Base-by-base conservation (phyloP, 176 grass and related monocot genomes). In the Phoenix dactylifera region DNA sequence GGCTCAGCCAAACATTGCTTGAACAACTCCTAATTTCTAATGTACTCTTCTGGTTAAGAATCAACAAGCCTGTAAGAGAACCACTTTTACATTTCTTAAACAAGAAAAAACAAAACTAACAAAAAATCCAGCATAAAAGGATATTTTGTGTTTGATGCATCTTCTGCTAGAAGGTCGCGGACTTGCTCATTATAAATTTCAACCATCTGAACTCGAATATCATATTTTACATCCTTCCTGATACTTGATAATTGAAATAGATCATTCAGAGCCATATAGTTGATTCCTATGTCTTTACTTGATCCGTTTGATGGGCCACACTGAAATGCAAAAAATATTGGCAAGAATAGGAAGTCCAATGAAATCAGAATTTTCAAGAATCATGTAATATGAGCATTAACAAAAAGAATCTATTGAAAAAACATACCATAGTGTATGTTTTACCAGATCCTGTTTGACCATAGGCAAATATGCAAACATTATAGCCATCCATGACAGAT, bases 141-240 rank as follows among this genome's bases (percentile, higher is more conserved):
- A 95, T 95, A 95, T 95, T 76, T 95, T 44, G 74, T 79, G 66
- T 62, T 83, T 74, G 83, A 73, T 58, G 80, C 74, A 72, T 82
- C 86, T 62, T 87, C 80, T 4, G 26, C 57, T 26, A 90, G 72
- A 71, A 89, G 90, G 63, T 95, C 90, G 15, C 74, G 83, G 55
- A 89, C 86, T 95, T 82, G 79, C 65, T 95, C 90, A 15, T 89
- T 89, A 57, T 95, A 95, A 51, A 95, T 95, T 79, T 95, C 90
- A 52, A 95, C 86, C 86, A 89, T 95, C 71, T 95, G 86, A 18
- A 95, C 90, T 49, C 28, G 63, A 50, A 95, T 86, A 50, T 89
- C 69, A 66, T 95, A 95, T 57, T 86, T 84, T 50, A 90, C 72
- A 71, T 95, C 74, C 68, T 81, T 64, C 52, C 90, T 72, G 56